Conservation (phyloP, 768 basidiomycete genomes). For the Pholiota microspora region DNA sequence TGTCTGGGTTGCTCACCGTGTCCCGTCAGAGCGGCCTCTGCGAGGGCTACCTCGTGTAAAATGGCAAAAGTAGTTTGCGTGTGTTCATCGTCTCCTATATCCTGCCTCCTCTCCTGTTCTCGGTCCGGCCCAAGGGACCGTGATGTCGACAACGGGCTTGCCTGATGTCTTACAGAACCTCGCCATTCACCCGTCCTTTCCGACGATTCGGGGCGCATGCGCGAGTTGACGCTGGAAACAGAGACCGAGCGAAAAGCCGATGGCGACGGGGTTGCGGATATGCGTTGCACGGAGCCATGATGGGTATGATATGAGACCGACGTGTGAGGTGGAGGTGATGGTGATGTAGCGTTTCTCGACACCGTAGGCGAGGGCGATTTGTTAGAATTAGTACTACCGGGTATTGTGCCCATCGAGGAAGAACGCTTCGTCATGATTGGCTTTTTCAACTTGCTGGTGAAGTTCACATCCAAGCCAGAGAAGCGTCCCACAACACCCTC, state of each 20-base stretch:
- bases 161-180: not conserved
- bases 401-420: conserved; percentile 29
- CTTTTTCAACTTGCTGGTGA: conserved; percentile 74
- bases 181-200: not conserved
- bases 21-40: not conserved
- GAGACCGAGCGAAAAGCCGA: not conserved
- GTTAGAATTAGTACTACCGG: not conserved
- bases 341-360: not conserved
- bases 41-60: not conserved
- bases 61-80: not conserved
- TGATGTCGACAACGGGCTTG: not conserved
- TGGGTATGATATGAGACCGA: not conserved
- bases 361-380: not conserved
- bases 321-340: not conserved
- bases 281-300: not conserved
- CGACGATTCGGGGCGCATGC: not conserved
- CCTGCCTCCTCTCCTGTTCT: not conserved
- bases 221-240: not conserved
- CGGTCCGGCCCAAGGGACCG: not conserved
- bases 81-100: not conserved
- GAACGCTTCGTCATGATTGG: conserved; percentile 75
- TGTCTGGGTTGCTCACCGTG: not conserved
- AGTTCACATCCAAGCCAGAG: conserved; percentile 57
- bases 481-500: conserved; percentile 87
- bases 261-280: not conserved